Base-by-base conservation (phyloP, 2,329 filamentous ascomycete genomes). In the Fusarium udum region DNA sequence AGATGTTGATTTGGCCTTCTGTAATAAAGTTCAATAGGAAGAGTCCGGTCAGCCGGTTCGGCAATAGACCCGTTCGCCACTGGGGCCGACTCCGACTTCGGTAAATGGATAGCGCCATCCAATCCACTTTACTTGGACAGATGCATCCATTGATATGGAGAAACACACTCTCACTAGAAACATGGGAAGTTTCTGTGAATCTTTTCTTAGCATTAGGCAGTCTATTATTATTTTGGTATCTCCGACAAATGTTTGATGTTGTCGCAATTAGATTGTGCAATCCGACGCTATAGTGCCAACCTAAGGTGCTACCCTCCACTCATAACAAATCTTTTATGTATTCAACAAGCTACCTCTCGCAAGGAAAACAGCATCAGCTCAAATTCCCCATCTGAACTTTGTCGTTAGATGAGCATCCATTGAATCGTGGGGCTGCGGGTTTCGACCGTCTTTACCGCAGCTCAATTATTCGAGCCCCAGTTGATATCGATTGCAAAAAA, bases 41-140 rank as follows among this genome's bases (percentile, higher is more conserved):
- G 22, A 53, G 49, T 45, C 42, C 32, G n/a, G 31, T 49, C 64
- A 51, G 40, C 43, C 57, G 58, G 66, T 52, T 69, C 64, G 64
- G 58, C 66, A 63, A n/a, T 39, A 36, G 34, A 43, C 36, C 63
- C 40, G 45, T 45, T 56, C 32, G 51, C 56, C 42, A 69, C 49
- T 63, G 15, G 39, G 37, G 28, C 16, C n/a, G 26, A 51, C 42
- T 69, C 57, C 51, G 67, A 51, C 32, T 24, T 69, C 67, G 67
- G 67, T 37, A 28, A 64, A 58, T 37, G 24, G 45, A 36, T 48
- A n/a, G 36, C 32, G 15, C 40, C 45, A 37, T 39, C 40, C 20
- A 65, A 34, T 48, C 51, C 22, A 59, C 26, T 65, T n/a, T n/a
- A 46, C 42, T 26, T 51, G 20, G 26, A 18, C 55, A 49, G n/a